A percentile compares a stretch with the other conserved stretches of the same genome.
Conservation (phyloP, 176 grass and related monocot species). For the Thalia dealbata region DNA sequence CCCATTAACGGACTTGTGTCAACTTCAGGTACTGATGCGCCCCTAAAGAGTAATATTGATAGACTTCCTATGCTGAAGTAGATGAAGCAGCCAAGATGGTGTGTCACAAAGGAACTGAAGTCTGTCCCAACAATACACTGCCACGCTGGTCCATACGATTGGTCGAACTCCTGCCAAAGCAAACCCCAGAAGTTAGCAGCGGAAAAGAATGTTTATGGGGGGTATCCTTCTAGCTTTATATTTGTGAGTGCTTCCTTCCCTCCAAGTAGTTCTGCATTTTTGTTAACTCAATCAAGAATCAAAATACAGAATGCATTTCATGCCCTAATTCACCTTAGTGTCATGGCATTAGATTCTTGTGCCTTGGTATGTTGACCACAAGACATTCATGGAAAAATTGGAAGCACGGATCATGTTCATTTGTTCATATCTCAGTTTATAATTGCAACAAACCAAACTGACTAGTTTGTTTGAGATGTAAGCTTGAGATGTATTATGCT, state of each 20-base stretch:
- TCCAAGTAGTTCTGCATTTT: background rate
- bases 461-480: background rate
- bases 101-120: conserved; percentile 55
- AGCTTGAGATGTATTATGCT: background rate
- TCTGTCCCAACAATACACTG: conserved; percentile 48
- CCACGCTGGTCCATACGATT: conserved; percentile 32
- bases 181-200: background rate
- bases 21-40: background rate
- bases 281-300: background rate
- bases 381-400: too few species aligned
- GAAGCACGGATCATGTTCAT: background rate
- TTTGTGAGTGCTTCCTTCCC: background rate
- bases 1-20: background rate
- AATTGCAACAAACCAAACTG: background rate
- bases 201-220: too few species aligned
- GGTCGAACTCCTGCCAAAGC: conserved; percentile 37
- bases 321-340: background rate
- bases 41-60: conserved; percentile 41
- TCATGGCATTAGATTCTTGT: background rate
- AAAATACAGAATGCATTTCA: background rate
- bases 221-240: background rate
- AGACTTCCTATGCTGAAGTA: conserved; percentile 54
- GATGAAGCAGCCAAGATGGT: conserved; percentile 45
- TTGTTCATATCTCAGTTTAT: background rate
- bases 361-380: background rate